Base-by-base conservation (phyloP, 768 basidiomycete species). In the Hericium coralloides region DNA sequence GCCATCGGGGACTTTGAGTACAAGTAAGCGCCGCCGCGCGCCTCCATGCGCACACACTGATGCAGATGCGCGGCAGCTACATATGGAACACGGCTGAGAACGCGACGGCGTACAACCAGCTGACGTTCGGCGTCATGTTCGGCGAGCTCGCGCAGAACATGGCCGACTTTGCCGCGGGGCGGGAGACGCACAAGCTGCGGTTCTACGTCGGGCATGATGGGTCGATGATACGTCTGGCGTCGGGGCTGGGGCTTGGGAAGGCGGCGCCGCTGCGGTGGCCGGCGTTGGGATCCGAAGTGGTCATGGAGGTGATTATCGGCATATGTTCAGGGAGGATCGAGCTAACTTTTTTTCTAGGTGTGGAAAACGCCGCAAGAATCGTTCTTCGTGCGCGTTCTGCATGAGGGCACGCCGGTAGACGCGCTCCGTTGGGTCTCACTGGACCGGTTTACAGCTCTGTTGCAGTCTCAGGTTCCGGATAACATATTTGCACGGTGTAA, bases 201-300 rank as follows among this genome's bases (percentile, higher is more conserved):
- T 70, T 78, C 58, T 74, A 76, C 48, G 72, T 79, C 5, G 79
- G 76, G 4, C 79, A 79, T 55, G 78, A 79, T 53, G 76, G 77
- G 8, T 70, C 74, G 10, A 75, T 79, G 72, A 72, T 72, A 55
- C 65, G 71, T 20, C 65, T 72, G 10, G 66, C 70, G 2, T 67
- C 73, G 1, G 72, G 72, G 8, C 69, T 79, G 2, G 76, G 78
- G 3, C 63, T 78, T 22, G 74, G 73, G 15, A 63, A 64, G 23
- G 47, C 56, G 18, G 58, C 58, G 8, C 63, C 64, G 2, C 58
- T 77, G 53, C 70, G 75, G 38, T 80, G 78, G 78, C 78, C 79
- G 0, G 75, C 79, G 0, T 66, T 78, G 55, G 76, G 76, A 2
- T 73, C 72, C 17, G 76, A 78, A 61, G 70, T 77, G n/a, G 57